Base-by-base conservation (phyloP, 192 early-diverging fungal genomes). In the Thamnidium elegans region DNA sequence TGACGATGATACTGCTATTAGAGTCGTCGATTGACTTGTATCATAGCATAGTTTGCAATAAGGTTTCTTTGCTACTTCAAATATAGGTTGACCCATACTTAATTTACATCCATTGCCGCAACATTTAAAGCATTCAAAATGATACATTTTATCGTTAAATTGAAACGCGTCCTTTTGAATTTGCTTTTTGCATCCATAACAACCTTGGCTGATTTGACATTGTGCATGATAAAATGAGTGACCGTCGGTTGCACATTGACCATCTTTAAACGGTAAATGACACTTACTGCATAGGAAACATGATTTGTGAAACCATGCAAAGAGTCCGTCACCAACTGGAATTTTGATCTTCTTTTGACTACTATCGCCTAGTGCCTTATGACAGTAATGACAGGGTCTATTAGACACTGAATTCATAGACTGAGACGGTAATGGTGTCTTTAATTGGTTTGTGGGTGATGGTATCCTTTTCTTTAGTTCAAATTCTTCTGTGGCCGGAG, bases 271-370 rank as follows among this genome's bases (percentile, higher is more conserved):
- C 14, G 36, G 17, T n/a, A 30, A 34, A 26, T 19, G 50, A 4
- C 39, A 43, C 8, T 42, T 51, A 51, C 34, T 43, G 50, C 20
- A 31, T 45, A 51, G 58, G 36, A 54, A 31, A 39, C 70, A 70
- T 15, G 59, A 36, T 32, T 71, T 66, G 17, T 68, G 60, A 19
- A 70, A 71, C 32, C 78, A 83, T 31, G 59, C 42, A 50, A 19
- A 62, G 1, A 23, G 48, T 6, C 34, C 32, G 11, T 48, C 31
- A 5, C 23, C n/a, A 3, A 51, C 1, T 8, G 32, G 19, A 0
- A 63, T 17, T 17, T 19, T 51, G 7, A 36, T 48, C 43, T 63
- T 39, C 10, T 39, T 50, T n/a, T 32, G 23, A 50, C 19, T 63
- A n/a, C 32, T 47, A 0, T 19, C 48, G 0, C 20, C 52, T 32